Evolutionary conservation across 352 stramenopile genomes (phyloP).

Genomic region (Globisporangium orthogonon): DNA sequence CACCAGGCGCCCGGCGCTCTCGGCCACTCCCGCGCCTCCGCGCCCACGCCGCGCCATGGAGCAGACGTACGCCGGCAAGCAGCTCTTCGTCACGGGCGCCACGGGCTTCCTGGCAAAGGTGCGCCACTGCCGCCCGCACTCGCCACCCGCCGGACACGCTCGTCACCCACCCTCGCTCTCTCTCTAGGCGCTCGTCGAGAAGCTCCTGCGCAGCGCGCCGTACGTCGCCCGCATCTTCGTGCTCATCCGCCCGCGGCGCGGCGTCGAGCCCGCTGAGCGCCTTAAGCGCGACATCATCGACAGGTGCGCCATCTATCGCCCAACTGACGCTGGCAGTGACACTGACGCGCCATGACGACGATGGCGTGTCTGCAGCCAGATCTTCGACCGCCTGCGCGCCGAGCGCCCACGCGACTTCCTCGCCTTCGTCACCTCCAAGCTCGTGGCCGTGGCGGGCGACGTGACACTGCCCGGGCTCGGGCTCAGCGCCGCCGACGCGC

Average conservation of each 20-base stretch:
- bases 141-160: too few species aligned
- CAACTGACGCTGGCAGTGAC: not conserved
- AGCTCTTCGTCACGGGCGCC: constrained; percentile 79
- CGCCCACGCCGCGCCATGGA: constrained; percentile 26
- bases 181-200: constrained; percentile 66
- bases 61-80: constrained; percentile 47
- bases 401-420: constrained; percentile 44
- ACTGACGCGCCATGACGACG: not conserved
- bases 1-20: not conserved
- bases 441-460: constrained; percentile 59
- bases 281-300: constrained; percentile 73
- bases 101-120: constrained; percentile 87
- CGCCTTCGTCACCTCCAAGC: constrained; percentile 43
- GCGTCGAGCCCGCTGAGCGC: constrained; percentile 36
- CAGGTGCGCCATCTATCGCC: constrained; percentile 13
- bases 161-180: too few species aligned
- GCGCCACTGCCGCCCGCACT: not conserved
- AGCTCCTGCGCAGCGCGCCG: constrained; percentile 62
- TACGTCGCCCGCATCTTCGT: constrained; percentile 64
- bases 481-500: constrained; percentile 36
- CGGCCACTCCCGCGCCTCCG: too few species aligned
- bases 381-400: constrained; percentile 61
- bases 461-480: constrained; percentile 63
- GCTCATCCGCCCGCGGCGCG: constrained; percentile 75
- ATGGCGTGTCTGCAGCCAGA: constrained; percentile 23